phyloP scores from a whole-genome alignment of 441 rosid species.

The Syzygium syzygioides region DNA sequence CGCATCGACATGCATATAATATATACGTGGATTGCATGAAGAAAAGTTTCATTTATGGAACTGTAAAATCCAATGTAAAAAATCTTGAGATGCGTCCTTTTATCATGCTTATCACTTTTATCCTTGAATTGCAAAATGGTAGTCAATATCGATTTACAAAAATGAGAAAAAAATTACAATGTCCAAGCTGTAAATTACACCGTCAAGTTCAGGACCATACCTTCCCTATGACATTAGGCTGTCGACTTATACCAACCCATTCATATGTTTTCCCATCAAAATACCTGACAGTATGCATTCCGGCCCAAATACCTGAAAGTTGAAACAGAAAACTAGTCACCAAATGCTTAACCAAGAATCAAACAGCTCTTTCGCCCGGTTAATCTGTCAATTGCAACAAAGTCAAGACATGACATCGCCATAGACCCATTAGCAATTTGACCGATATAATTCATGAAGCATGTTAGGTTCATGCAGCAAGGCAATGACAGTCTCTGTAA shows the following conservation, averaged over 20 bases:
- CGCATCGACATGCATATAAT: neutral
- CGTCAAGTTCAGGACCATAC: slow-evolving; percentile 22
- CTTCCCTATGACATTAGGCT: slow-evolving; percentile 90
- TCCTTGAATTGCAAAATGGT: neutral
- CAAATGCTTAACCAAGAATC: neutral
- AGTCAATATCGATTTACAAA: neutral
- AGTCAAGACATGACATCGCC: neutral
- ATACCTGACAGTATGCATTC: slow-evolving; percentile 97
- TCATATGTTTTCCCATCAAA: slow-evolving; percentile 97
- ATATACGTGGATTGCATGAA: neutral
- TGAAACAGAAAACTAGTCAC: neutral
- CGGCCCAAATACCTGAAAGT: slow-evolving; percentile 93
- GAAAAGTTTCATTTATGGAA: neutral
- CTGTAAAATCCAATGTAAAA: neutral
- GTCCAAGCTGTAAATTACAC: neutral
- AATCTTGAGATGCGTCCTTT: neutral
- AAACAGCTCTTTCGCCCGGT: neutral
- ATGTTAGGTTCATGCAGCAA: neutral
- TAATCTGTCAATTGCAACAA: neutral
- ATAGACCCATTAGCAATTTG: neutral
- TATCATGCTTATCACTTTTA: neutral
- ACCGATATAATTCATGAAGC: neutral
- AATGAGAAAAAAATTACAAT: neutral
- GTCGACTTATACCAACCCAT: slow-evolving; percentile 99
- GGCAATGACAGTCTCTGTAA: neutral